Evolutionary conservation across 345 rosid genomes (phyloP), one percentile per base, ranked within the genome.

Genomic region (Erysimum cheiranthoides): DNA sequence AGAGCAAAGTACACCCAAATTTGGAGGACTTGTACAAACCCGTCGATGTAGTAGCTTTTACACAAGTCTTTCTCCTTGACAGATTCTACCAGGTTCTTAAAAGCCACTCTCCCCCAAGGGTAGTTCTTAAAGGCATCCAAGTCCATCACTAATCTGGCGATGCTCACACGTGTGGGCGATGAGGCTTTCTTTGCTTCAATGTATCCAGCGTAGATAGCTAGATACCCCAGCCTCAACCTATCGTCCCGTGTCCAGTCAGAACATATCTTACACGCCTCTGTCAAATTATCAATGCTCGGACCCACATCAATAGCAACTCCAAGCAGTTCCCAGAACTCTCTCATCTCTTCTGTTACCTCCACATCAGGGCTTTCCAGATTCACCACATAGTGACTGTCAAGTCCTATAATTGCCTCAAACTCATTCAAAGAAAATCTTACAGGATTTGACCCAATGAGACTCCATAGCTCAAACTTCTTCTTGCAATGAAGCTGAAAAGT

Each of bases 81-180:
- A 10, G 8, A 34, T 9, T 36, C 10, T 3, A 60, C 3, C 10
- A 36, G 10, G 3, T 5, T 18, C 65, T 60, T 60, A 5, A 18
- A 38, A 1, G 16, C 5, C 4, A 60, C 17, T 11, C 34, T 21
- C 12, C 35, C 50, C 66, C 49, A 61, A 2, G 3, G 11, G 34
- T 61, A 39, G 3, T 13, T 61, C 11, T 12, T 34, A 39, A 61
- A 61, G 5, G 6, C 32, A 6, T 39, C 11, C 11, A 61, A 13
- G 39, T 39, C 49, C 66, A 61, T 61, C 3, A 39, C n/a, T 10
- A 51, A 8, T 3, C 57, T 61, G 39, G 66, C 50, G 18, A 12
- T 0, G 0, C 1, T 25, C 2, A 14, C 34, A 31, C 3, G 6
- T 18, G 45, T 59, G 12, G n/a, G 8, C 8, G 8, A n/a, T 16